Evolutionary conservation across 768 basidiomycete species (phyloP).

Genomic region (Dentipellis sp.): DNA sequence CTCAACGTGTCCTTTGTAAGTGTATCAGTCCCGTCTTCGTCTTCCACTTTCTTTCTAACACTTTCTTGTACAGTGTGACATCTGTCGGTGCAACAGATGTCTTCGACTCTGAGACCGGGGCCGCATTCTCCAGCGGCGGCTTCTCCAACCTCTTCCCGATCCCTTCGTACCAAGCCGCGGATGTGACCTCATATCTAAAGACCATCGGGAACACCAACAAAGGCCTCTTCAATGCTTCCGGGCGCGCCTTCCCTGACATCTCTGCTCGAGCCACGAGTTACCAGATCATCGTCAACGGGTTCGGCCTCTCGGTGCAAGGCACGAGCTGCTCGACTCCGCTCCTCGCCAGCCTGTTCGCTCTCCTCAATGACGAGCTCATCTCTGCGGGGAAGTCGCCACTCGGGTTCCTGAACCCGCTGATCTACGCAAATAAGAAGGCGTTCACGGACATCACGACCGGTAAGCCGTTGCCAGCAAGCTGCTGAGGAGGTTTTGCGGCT

Average conservation of each 20-base stretch:
- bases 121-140: slow-evolving; percentile 24
- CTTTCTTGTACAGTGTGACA: slow-evolving; percentile 18
- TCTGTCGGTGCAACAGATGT: slow-evolving; percentile 26
- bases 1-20: slow-evolving; percentile 19
- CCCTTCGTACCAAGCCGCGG: slow-evolving; percentile 29
- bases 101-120: slow-evolving; percentile 21
- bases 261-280: slow-evolving; percentile 28
- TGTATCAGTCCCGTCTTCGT: not conserved
- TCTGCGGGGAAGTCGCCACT: slow-evolving; percentile 17
- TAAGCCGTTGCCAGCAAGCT: slow-evolving; percentile 17
- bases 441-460: slow-evolving; percentile 21
- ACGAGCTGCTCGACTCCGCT: slow-evolving; percentile 26
- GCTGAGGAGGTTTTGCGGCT: slow-evolving; percentile 29
- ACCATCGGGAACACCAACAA: slow-evolving; percentile 19
- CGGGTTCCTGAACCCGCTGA: slow-evolving; percentile 22
- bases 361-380: slow-evolving; percentile 26
- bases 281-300: slow-evolving; percentile 15
- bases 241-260: slow-evolving; percentile 41
- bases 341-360: slow-evolving; percentile 24
- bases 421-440: slow-evolving; percentile 14
- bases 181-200: slow-evolving; percentile 29
- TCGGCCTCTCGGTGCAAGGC: slow-evolving; percentile 17
- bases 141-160: slow-evolving; percentile 25
- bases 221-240: slow-evolving; percentile 25
- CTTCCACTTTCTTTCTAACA: not conserved